Conservation (phyloP, 2,329 filamentous ascomycete species). For the Harringtonia lauricola region DNA sequence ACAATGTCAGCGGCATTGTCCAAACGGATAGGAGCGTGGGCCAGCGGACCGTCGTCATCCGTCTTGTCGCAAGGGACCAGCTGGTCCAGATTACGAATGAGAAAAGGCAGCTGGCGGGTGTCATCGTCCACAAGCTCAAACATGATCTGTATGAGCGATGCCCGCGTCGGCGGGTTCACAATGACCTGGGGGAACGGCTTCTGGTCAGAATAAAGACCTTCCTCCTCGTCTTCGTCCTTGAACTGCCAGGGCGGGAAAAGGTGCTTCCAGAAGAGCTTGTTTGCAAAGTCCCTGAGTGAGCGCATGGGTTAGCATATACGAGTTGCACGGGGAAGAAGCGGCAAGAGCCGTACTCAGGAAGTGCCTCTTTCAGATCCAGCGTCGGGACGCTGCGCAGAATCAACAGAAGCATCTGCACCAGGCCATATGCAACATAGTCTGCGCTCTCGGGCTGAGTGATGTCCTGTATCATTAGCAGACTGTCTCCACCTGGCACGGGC, state of each 20-base stretch:
- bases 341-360: conserved; percentile 5
- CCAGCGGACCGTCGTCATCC: conserved; percentile 21
- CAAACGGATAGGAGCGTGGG: too few species aligned
- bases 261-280: conserved; percentile 48
- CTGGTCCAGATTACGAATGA: conserved; percentile 39
- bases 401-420: conserved; percentile 23
- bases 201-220: neutral
- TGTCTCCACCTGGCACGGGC: too few species aligned
- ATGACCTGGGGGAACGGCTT: conserved; percentile 26
- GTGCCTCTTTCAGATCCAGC: conserved; percentile 2
- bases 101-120: conserved; percentile 31
- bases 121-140: conserved; percentile 43
- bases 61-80: conserved; percentile 37
- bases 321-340: neutral
- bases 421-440: conserved; percentile 25
- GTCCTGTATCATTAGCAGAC: conserved; percentile 16
- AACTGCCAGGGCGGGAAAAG: conserved; percentile 46
- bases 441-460: conserved; percentile 24
- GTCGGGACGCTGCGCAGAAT: conserved; percentile 14
- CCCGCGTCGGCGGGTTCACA: conserved; percentile 43
- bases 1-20: too few species aligned
- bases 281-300: conserved; percentile 23
- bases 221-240: conserved; percentile 12
- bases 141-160: conserved; percentile 50
- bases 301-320: neutral